Conservation (phyloP, 2,329 filamentous ascomycete species). For the Pestalotiopsis sp. region DNA sequence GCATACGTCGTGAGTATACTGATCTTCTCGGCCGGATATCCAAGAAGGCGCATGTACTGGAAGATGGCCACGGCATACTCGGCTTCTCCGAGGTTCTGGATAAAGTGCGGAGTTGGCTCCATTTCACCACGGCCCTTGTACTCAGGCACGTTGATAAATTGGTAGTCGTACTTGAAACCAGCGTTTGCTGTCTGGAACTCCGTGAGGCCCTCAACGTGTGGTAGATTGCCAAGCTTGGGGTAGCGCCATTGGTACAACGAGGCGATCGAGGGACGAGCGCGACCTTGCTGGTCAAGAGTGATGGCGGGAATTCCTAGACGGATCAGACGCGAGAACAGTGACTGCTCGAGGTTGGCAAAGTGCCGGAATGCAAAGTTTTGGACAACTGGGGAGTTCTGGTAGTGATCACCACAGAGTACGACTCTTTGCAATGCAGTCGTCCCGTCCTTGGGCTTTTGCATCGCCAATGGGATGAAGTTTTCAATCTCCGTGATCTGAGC, state of each 20-base stretch:
- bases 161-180: constrained; percentile 91
- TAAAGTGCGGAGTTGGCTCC: constrained; percentile 90
- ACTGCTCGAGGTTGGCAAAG: constrained; percentile 95
- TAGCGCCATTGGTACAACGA: constrained; percentile 95
- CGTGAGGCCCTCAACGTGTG: constrained; percentile 66
- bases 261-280: constrained; percentile 84
- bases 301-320: constrained; percentile 91
- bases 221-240: constrained; percentile 75
- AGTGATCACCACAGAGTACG: constrained; percentile 91
- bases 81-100: constrained; percentile 94
- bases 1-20: constrained; percentile 93
- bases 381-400: constrained; percentile 94
- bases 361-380: constrained; percentile 93
- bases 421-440: constrained; percentile 81
- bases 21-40: constrained; percentile 83
- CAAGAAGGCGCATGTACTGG: constrained; percentile 95
- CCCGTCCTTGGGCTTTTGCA: constrained; percentile 79
- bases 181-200: constrained; percentile 86
- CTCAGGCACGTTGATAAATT: constrained; percentile 93
- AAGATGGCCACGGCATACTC: constrained; percentile 96
- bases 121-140: constrained; percentile 90
- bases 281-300: constrained; percentile 89
- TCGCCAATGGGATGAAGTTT: constrained; percentile 91
- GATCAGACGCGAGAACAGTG: constrained; percentile 87
- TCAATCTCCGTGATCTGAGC: constrained; percentile 98